Percentiles rank a stretch among this genome's conserved stretches.
phyloP scores from a whole-genome alignment of 73 alveolate genomes.

The Paraurostyla sp. region DNA sequence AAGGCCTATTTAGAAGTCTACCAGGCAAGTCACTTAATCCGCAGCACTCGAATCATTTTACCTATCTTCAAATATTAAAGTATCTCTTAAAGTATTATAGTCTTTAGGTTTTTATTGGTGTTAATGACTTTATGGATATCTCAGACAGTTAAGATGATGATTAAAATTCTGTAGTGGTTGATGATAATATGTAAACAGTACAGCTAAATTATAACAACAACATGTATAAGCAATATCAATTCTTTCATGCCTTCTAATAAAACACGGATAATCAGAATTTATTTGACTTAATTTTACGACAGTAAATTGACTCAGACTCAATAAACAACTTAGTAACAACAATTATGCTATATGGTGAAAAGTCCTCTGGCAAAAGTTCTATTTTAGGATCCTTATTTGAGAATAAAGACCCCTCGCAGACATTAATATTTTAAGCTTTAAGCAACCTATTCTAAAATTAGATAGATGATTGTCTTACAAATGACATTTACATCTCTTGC shows the following conservation, averaged over 20 bases:
- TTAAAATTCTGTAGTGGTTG: background rate
- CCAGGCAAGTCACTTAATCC: too few relatives aligned
- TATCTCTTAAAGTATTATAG: background rate
- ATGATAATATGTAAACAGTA: background rate
- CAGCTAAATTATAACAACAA: background rate
- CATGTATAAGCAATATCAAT: slow-evolving; percentile 14
- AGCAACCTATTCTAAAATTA: background rate
- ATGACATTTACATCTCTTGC: slow-evolving; percentile 13
- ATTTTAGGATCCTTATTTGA: slow-evolving; percentile 26
- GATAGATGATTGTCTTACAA: background rate
- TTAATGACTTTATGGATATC: background rate
- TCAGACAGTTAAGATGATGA: background rate
- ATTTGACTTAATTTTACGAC: background rate
- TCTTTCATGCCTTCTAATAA: background rate
- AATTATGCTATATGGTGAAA: slow-evolving; percentile 26
- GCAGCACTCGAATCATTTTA: slow-evolving; percentile 23
- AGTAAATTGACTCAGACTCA: background rate
- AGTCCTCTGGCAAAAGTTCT: slow-evolving; percentile 14
- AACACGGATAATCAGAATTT: background rate
- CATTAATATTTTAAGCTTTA: background rate
- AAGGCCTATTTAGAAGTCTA: too few relatives aligned
- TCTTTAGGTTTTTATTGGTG: background rate
- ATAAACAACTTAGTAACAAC: background rate
- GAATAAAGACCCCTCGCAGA: background rate
- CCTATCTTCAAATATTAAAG: slow-evolving; percentile 21